Conservation (phyloP, 2,329 filamentous ascomycete genomes). For the Monilinia aucupariae region DNA sequence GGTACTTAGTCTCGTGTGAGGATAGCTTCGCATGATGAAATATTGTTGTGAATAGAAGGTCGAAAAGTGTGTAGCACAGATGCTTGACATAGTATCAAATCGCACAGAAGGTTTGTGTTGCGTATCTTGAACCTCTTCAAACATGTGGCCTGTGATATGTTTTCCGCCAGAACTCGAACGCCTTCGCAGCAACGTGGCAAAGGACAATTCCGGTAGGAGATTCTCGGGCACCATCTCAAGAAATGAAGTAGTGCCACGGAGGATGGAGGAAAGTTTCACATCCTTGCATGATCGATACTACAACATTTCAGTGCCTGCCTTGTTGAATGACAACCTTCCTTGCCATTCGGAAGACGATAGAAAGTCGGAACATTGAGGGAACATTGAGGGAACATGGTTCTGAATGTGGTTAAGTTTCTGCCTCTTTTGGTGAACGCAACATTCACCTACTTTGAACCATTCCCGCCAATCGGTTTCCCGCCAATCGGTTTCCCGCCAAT, state of each 20-base stretch:
- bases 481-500: background rate
- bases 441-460: background rate
- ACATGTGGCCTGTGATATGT: background rate
- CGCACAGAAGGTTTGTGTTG: background rate
- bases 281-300: background rate
- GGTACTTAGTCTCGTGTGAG: background rate
- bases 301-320: background rate
- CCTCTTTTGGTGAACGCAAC: slow-evolving; percentile 2
- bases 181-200: background rate
- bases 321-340: background rate
- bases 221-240: background rate
- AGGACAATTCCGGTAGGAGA: background rate
- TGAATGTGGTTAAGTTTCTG: background rate
- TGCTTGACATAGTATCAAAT: background rate
- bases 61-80: background rate
- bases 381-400: background rate
- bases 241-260: background rate
- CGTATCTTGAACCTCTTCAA: background rate
- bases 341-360: background rate
- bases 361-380: background rate
- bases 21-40: background rate
- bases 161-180: background rate
- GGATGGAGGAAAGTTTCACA: background rate
- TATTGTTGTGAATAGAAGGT: background rate
- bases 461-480: background rate